Evolutionary conservation across 2,329 filamentous ascomycete species (phyloP), one percentile per base, ranked within the genome.

Genomic region (Cladobotryum protrusum): DNA sequence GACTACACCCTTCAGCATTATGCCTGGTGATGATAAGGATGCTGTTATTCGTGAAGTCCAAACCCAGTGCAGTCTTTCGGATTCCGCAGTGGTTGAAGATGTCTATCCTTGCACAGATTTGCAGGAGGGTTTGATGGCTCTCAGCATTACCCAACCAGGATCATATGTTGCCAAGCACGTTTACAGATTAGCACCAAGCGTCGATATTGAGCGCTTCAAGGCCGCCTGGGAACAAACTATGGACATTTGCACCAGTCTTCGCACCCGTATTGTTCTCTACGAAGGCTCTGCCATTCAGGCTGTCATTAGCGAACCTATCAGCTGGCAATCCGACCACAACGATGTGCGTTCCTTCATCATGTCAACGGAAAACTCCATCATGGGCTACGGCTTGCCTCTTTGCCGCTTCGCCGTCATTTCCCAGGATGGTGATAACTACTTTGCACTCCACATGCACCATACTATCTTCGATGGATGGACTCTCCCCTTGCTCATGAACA

Each of bases 91-190:
- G 3, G 49, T 59, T 5, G 48, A 54, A 29, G 57, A 59, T 43
- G 44, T 57, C 17, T 58, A 55, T 13, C 57, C 57, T n/a, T 57
- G 57, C 35, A 59, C 57, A 8, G 48, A 55, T 20, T 52, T 59
- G 15, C 57, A 59, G 7, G 52, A 56, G 12, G 57, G 57, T 17
- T 42, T 59, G 13, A 57, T 59, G 54, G 62, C 66, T 0, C 55
- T 69, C 3, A 60, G 67, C 2, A 57, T 56, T 35, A 61, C 60
- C 24, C 57, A 64, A 14, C 41, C 54, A 1, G 67, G 64, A 1
- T 63, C 63, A 1, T 72, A 72, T 41, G 58, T 70, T 12, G 24
- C 24, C 24, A 29, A 61, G 63, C 3, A 59, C 60, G 42, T 57
- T 9, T 52, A 62, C 39, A 51, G 52, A n/a, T 55, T 65, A 44